Conservation (phyloP, 306 rosid species). For the Cicer chorassanicum region DNA sequence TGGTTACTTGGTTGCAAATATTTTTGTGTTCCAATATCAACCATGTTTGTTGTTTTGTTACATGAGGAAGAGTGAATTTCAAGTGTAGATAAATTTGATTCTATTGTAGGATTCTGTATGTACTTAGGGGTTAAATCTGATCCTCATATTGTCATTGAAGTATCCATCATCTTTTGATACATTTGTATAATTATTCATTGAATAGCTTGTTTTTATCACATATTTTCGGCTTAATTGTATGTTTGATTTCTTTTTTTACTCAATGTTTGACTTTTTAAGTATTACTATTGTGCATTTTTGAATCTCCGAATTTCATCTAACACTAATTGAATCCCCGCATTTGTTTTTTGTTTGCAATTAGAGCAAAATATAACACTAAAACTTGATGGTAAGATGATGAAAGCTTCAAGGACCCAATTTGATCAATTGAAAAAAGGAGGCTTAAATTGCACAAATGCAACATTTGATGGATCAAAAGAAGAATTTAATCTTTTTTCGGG, state of each 20-base stretch:
- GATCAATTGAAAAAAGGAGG: neutral
- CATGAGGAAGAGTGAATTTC: slow-evolving; percentile 5
- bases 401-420: neutral
- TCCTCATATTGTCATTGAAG: neutral
- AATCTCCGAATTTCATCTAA: neutral
- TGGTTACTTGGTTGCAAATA: slow-evolving; percentile 29
- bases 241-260: too few species aligned
- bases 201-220: neutral
- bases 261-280: neutral
- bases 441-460: neutral
- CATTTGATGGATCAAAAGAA: neutral
- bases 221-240: neutral
- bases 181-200: neutral
- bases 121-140: neutral
- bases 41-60: slow-evolving; percentile 9
- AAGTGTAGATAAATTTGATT: slow-evolving; percentile 47
- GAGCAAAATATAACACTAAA: neutral
- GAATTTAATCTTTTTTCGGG: too few species aligned
- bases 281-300: neutral
- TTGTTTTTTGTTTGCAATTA: neutral
- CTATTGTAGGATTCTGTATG: slow-evolving; percentile 3
- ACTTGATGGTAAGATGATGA: neutral
- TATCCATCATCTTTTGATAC: neutral
- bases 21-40: neutral
- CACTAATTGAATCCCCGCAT: neutral